A percentile compares a stretch with the other conserved stretches of the same genome.
phyloP scores from a whole-genome alignment of 768 basidiomycete species.

The Lentinula guzmanii region DNA sequence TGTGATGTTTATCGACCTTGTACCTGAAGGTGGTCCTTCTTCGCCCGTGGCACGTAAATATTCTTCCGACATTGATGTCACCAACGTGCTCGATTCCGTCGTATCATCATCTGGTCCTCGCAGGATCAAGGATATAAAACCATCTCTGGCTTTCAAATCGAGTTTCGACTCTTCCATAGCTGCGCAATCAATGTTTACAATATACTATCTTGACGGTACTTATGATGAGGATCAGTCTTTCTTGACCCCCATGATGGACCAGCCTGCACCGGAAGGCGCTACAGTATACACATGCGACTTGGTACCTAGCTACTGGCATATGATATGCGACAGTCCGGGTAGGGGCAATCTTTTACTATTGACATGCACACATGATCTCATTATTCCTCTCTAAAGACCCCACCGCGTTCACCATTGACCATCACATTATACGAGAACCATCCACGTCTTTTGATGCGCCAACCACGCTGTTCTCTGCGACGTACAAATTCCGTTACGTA shows the following conservation, averaged over 20 bases:
- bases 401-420: slow-evolving; percentile 58
- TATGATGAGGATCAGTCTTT: slow-evolving; percentile 11
- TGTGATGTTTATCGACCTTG: slow-evolving; percentile 42
- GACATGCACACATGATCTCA: background rate
- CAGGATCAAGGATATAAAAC: slow-evolving; percentile 54
- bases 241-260: slow-evolving; percentile 22
- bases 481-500: slow-evolving; percentile 50
- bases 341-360: background rate
- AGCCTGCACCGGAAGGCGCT: slow-evolving; percentile 17
- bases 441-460: background rate
- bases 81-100: slow-evolving; percentile 16
- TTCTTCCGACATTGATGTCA: slow-evolving; percentile 9
- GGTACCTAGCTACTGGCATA: slow-evolving; percentile 61
- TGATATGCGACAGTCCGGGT: slow-evolving; percentile 52
- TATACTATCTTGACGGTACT: background rate
- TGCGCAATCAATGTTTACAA: slow-evolving; percentile 21
- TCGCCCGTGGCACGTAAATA: slow-evolving; percentile 8
- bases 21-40: slow-evolving; percentile 20
- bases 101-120: slow-evolving; percentile 39
- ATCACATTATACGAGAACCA: slow-evolving; percentile 44
- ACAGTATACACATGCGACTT: slow-evolving; percentile 56
- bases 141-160: slow-evolving; percentile 59
- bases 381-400: slow-evolving; percentile 40
- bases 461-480: slow-evolving; percentile 45
- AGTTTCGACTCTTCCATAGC: slow-evolving; percentile 27